Conservation (phyloP, 805 yeast genomes). For the Lipomyces yamanashiensis region DNA sequence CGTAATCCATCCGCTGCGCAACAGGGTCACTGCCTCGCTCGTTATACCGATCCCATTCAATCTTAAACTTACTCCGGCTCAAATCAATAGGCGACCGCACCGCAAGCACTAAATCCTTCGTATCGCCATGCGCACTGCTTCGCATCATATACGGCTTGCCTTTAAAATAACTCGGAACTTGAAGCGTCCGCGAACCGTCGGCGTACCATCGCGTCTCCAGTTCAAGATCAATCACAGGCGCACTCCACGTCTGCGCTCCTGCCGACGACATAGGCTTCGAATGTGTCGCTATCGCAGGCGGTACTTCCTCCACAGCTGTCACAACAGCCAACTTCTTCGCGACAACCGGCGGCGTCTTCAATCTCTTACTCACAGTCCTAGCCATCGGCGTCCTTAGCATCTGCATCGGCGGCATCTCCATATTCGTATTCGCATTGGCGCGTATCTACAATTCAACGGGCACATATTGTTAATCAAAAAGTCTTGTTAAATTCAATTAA, state of each 20-base stretch:
- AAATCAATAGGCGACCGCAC: constrained; percentile 44
- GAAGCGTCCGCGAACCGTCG: constrained; percentile 26
- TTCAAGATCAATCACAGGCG: constrained; percentile 37
- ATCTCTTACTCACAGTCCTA: background rate
- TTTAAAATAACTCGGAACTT: constrained; percentile 40
- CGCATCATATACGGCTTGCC: constrained; percentile 40
- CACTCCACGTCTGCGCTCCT: background rate
- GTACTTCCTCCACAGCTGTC: no score
- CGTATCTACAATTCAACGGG: constrained; percentile 8
- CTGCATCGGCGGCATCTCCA: constrained; percentile 36
- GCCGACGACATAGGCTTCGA: no score
- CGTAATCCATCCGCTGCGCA: constrained; percentile 45
- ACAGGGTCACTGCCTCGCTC: constrained; percentile 34
- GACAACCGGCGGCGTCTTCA: no score
- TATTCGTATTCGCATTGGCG: constrained; percentile 37
- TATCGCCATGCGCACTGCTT: constrained; percentile 32
- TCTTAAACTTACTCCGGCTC: constrained; percentile 41
- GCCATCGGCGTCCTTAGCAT: background rate
- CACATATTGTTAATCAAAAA: background rate
- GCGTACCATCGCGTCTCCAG: constrained; percentile 40
- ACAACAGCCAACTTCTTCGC: background rate
- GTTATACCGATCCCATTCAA: constrained; percentile 44
- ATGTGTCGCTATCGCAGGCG: no score
- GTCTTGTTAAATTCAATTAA: background rate
- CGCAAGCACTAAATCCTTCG: constrained; percentile 36